Base-by-base conservation (phyloP, 2,329 filamentous ascomycete genomes). In the Hymenoscyphus salicellus region DNA sequence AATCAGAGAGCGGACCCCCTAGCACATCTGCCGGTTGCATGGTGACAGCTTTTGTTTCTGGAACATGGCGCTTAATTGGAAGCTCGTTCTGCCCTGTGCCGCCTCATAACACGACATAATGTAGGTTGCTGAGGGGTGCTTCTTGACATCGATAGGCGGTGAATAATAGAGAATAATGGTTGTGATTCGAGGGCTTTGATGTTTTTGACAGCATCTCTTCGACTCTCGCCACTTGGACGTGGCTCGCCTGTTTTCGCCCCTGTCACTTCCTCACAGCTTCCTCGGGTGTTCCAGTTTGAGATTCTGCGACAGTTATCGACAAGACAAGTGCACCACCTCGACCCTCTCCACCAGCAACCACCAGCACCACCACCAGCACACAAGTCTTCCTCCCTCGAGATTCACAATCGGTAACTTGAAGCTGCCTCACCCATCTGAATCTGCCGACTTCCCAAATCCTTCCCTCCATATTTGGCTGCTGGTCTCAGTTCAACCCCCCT, bases 281-380 rank as follows among this genome's bases (percentile, higher is more conserved):
- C 69, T 72, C 71, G 70, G 69, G 63, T 72, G 71, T 75, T 75
- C 72, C 71, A 77, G 46, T 52, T 52, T 52, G 46, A 52, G 46
- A 52, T 64, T 52, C 46, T 52, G 46, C 46, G 46, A 52, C 46
- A 52, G 46, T 26, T 52, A 52, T 52, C 46, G 46, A 52, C 46
- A 52, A 52, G 46, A 52, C 36, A 16, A 38, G 36, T 16, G 14
- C 33, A 36, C n/a, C n/a, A 46, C n/a, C 14, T 11, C 36, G 36
- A 38, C 36, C 8, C 5, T 43, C 38, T 5, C 8, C 41, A 23
- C 17, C 36, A 10, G 8, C 36, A 38, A 38, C 36, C 41, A 38
- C n/a, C 43, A 49, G 8, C 43, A 23, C 20, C 43, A 10, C 43
- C 7, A 49, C 43, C 43, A 20, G 16, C 41, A 5, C 41, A 43